phyloP scores from a whole-genome alignment of 1,284 basidiomycete species.

The Porphyrellus sp. region DNA sequence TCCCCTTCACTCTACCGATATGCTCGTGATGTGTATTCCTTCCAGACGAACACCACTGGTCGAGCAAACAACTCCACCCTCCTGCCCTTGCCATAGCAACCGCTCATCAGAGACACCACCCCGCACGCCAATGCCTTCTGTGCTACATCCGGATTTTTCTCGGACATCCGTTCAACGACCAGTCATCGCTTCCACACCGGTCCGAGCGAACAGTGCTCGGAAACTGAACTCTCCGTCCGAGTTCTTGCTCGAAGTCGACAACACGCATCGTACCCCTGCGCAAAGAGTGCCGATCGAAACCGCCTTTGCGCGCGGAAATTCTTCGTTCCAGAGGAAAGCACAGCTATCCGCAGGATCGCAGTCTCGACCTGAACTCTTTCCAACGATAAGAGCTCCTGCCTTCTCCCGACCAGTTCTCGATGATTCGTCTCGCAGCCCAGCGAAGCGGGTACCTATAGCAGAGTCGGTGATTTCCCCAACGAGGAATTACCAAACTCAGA shows the following conservation, averaged over 20 bases:
- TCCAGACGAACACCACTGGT: constrained; percentile 4
- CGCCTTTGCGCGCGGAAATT: constrained; percentile 46
- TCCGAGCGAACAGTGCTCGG: constrained; percentile 12
- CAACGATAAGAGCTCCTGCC: constrained; percentile 24
- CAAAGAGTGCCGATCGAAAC: constrained; percentile 55
- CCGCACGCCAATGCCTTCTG: constrained; percentile 8
- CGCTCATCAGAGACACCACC: constrained; percentile 14
- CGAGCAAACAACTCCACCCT: constrained; percentile 1
- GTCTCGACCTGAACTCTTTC: constrained; percentile 11
- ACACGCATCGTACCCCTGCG: constrained; percentile 53
- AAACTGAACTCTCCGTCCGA: constrained; percentile 35
- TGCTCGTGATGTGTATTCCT: constrained; percentile 32
- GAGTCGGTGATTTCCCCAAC: constrained; percentile 32
- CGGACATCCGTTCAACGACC: constrained; percentile 20
- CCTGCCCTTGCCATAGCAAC: background rate
- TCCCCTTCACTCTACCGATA: constrained; percentile 37
- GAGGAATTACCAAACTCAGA: constrained; percentile 22
- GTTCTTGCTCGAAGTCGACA: constrained; percentile 37
- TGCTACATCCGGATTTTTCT: constrained; percentile 15
- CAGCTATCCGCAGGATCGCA: constrained; percentile 21
- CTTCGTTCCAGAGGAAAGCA: constrained; percentile 46
- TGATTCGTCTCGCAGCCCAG: constrained; percentile 50
- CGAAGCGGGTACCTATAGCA: constrained; percentile 49
- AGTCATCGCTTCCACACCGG: constrained; percentile 22
- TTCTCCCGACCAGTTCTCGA: constrained; percentile 38